Evolutionary conservation across 2,329 filamentous ascomycete genomes (phyloP).

Genomic region (Fusarium tricinctum): DNA sequence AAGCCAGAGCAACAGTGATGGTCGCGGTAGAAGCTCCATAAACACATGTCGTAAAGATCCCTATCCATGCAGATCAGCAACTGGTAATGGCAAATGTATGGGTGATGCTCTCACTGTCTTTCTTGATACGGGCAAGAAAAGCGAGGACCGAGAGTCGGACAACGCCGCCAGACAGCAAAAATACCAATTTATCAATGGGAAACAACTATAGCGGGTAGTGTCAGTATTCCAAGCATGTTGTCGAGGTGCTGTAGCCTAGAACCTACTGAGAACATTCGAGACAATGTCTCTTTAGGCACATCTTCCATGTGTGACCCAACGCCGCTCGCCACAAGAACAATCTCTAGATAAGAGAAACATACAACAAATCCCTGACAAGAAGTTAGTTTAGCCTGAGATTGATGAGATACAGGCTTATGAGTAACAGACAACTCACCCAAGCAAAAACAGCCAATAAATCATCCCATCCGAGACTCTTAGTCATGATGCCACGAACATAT

Average conservation of each 20-base stretch:
- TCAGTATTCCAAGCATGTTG: background rate
- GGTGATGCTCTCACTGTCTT: conserved; percentile 29
- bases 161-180: conserved; percentile 39
- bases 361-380: conserved; percentile 28
- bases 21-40: conserved; percentile 32
- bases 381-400: conserved; percentile 8
- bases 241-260: background rate
- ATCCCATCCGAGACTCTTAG: conserved; percentile 41
- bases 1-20: conserved; percentile 21
- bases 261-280: conserved; percentile 41
- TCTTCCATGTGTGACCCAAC: conserved; percentile 34
- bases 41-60: conserved; percentile 31
- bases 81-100: background rate
- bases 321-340: conserved; percentile 35
- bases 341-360: conserved; percentile 35
- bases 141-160: conserved; percentile 45
- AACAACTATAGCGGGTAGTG: conserved; percentile 13
- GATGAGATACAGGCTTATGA: background rate
- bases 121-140: conserved; percentile 41
- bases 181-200: conserved; percentile 41
- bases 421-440: conserved; percentile 30
- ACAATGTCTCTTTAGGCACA: conserved; percentile 26
- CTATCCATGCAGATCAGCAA: conserved; percentile 6
- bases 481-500: conserved; percentile 41
- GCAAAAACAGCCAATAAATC: conserved; percentile 42